phyloP scores from a whole-genome alignment of 495 filamentous ascomycete genomes.

The Podospora tetraspora region DNA sequence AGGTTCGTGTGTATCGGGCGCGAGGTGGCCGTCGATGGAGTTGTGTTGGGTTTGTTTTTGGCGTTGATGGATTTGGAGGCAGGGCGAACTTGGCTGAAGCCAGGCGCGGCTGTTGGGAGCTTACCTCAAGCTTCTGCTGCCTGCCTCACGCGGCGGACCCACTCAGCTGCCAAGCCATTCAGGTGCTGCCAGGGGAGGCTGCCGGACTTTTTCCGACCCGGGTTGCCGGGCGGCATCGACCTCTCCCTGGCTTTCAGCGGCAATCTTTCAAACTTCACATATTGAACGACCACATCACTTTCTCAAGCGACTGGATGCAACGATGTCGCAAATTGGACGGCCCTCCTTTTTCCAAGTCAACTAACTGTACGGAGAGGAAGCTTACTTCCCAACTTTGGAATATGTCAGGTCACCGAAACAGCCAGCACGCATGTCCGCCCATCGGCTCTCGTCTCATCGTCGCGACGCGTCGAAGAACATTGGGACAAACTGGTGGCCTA shows the following conservation, averaged over 20 bases:
- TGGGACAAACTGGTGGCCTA: constrained; percentile 13
- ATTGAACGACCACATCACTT: background rate
- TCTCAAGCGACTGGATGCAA: background rate
- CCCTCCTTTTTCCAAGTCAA: background rate
- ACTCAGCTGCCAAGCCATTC: constrained; percentile 4
- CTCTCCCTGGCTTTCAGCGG: background rate
- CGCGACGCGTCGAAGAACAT: constrained; percentile 11
- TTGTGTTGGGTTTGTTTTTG: constrained; percentile 1
- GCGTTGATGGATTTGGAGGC: background rate
- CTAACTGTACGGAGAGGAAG: background rate
- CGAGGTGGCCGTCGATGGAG: constrained; percentile 5
- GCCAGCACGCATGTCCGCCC: background rate
- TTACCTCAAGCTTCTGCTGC: constrained; percentile 17
- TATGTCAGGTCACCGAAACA: background rate
- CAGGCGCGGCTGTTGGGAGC: constrained; percentile 11
- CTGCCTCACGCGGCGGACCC: constrained; percentile 4
- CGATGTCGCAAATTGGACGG: background rate
- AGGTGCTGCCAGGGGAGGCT: background rate
- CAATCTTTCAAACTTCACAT: background rate
- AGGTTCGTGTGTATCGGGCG: background rate
- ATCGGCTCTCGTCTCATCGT: background rate
- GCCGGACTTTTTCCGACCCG: background rate
- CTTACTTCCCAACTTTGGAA: background rate
- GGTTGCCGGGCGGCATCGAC: background rate
- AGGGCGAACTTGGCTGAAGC: constrained; percentile 2